A percentile compares a stretch with the other conserved stretches of the same genome.
Conservation (phyloP, 495 filamentous ascomycete genomes). For the Penicillium fimorum region DNA sequence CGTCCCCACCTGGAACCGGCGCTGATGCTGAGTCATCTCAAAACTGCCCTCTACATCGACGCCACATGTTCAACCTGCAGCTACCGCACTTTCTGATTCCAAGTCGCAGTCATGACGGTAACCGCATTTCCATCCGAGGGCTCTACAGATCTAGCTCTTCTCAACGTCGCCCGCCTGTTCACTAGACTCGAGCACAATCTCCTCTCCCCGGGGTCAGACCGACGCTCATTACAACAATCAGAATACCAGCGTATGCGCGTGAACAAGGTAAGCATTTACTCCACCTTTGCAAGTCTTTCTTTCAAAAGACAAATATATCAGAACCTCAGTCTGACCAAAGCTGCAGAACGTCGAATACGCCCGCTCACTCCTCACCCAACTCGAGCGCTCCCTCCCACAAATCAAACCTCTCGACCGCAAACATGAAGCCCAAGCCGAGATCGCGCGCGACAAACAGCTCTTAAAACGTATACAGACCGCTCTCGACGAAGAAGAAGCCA, state of each 20-base stretch:
- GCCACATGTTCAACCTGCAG: neutral
- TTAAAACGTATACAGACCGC: constrained; percentile 62
- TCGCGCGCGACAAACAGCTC: constrained; percentile 61
- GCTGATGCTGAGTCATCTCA: neutral
- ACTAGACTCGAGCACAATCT: constrained; percentile 70
- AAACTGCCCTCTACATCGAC: neutral
- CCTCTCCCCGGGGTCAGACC: constrained; percentile 61
- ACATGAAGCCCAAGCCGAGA: constrained; percentile 63
- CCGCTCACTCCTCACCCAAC: constrained; percentile 65
- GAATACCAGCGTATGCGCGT: constrained; percentile 71
- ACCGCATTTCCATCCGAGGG: constrained; percentile 31
- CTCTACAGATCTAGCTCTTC: constrained; percentile 41
- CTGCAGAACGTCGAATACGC: constrained; percentile 78
- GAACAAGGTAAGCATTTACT: constrained; percentile 21
- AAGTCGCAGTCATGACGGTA: constrained; percentile 29
- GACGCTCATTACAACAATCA: constrained; percentile 57
- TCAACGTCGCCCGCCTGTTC: constrained; percentile 72
- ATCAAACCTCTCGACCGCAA: constrained; percentile 65
- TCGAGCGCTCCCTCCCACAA: constrained; percentile 69
- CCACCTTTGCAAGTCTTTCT: neutral
- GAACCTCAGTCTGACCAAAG: constrained; percentile 3
- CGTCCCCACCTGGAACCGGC: neutral
- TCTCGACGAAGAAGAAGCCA: constrained; percentile 47
- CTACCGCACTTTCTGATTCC: neutral
- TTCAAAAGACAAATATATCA: neutral